Percentiles rank a stretch among this genome's conserved stretches.
phyloP scores from a whole-genome alignment of 331 rosid genomes.

The Malus hybrid region DNA sequence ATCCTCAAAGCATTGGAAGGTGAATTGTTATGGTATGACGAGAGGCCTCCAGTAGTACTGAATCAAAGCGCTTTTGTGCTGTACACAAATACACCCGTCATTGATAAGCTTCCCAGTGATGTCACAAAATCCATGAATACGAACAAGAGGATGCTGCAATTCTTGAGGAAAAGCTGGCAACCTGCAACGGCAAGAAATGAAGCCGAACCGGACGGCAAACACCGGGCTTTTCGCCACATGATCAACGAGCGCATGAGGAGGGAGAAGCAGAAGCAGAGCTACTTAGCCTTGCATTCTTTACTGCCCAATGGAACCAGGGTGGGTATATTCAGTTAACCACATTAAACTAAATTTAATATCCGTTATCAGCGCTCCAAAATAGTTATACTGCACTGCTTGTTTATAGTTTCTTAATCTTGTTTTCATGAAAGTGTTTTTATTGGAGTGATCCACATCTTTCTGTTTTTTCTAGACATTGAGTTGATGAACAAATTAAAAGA shows the following conservation, averaged over 20 bases:
- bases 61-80: slow-evolving; percentile 39
- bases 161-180: slow-evolving; percentile 24
- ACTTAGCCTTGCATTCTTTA: slow-evolving; percentile 44
- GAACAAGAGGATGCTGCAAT: slow-evolving; percentile 40
- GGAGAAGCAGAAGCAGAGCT: slow-evolving; percentile 54
- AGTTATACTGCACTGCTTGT: neutral
- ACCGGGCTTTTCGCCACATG: slow-evolving; percentile 54
- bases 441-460: too few species aligned
- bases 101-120: neutral
- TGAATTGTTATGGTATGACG: slow-evolving; percentile 26
- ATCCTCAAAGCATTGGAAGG: slow-evolving; percentile 33
- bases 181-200: neutral
- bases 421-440: too few species aligned
- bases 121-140: slow-evolving; percentile 3
- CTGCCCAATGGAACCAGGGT: slow-evolving; percentile 74
- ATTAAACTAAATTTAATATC: neutral
- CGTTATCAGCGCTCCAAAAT: neutral
- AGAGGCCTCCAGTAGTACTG: slow-evolving; percentile 1
- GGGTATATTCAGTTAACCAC: neutral
- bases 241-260: slow-evolving; percentile 72
- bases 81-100: slow-evolving; percentile 25
- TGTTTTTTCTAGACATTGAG: too few species aligned
- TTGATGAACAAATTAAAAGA: too few species aligned
- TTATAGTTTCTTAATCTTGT: too few species aligned
- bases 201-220: slow-evolving; percentile 21